phyloP scores from a whole-genome alignment of 192 early-diverging fungal genomes.

The Spinellus fusiger region DNA sequence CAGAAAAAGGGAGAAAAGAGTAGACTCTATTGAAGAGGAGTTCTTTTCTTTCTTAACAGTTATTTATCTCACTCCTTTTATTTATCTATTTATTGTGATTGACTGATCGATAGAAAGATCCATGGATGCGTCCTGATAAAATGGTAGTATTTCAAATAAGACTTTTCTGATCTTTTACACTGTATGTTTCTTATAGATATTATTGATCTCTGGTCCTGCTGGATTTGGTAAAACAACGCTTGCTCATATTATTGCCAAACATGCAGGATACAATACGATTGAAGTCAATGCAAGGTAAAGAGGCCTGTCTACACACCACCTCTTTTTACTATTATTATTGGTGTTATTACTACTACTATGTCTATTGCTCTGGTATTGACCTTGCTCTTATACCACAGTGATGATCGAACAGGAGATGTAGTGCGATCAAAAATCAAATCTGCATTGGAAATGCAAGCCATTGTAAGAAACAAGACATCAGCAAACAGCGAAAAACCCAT shows the following conservation, averaged over 20 bases:
- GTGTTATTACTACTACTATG: too few relatives aligned
- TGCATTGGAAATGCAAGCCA: constrained; percentile 73
- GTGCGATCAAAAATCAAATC: constrained; percentile 70
- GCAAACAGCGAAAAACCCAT: constrained; percentile 17
- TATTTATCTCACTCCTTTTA: too few relatives aligned
- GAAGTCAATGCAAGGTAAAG: constrained; percentile 86
- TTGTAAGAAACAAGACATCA: constrained; percentile 27
- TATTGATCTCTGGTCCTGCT: constrained; percentile 86
- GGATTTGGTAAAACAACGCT: constrained; percentile 97
- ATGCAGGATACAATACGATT: constrained; percentile 84
- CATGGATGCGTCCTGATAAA: too few relatives aligned
- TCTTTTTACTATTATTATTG: too few relatives aligned
- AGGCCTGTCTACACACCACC: constrained; percentile 18
- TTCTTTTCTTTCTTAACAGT: too few relatives aligned
- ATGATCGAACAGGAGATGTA: constrained; percentile 81
- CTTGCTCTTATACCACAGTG: constrained; percentile 46
- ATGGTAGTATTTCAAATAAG: neutral
- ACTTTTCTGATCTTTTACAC: constrained; percentile 15
- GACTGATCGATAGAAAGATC: too few relatives aligned
- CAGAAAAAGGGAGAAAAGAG: too few relatives aligned
- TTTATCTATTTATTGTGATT: too few relatives aligned
- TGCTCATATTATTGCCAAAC: constrained; percentile 85
- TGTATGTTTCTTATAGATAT: constrained; percentile 27
- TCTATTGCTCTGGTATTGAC: neutral
- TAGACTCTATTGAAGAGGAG: too few relatives aligned